These are phyloP conservation scores for Corynespora cassiicola DNA, from an alignment of 2,329 filamentous ascomycete genomes.

Conservation along the genomic window DNA sequence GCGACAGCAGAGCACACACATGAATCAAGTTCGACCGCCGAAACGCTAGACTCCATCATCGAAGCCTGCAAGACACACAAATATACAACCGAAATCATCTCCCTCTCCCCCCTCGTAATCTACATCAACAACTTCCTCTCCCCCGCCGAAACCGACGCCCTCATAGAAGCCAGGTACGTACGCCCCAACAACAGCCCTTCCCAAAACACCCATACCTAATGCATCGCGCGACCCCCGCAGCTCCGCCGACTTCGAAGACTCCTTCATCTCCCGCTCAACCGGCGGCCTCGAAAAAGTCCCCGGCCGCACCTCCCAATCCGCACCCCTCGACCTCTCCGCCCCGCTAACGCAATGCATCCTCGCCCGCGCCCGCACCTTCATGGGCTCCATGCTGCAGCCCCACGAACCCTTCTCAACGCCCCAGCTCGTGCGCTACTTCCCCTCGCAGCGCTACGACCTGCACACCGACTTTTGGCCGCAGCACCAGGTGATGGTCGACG, in stretches of 20 bases:
- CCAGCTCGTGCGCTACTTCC: conserved; percentile 32
- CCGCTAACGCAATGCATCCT: conserved; percentile 32
- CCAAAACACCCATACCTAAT: conserved; percentile 4
- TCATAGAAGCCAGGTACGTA: conserved; percentile 24
- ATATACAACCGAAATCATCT: conserved; percentile 35
- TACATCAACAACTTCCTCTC: conserved; percentile 39
- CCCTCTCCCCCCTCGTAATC: conserved; percentile 29
- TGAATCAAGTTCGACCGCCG: background rate
- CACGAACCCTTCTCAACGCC: conserved; percentile 28
- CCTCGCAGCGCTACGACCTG: conserved; percentile 28
- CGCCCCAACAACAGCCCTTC: background rate
- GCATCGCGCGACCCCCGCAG: conserved; percentile 9
- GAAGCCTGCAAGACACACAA: conserved; percentile 22
- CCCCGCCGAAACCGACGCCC: conserved; percentile 22
- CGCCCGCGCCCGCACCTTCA: conserved; percentile 27
- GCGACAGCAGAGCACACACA: background rate
- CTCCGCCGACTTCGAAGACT: conserved; percentile 23
- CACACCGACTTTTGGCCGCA: conserved; percentile 33
- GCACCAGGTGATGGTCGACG: conserved; percentile 26
- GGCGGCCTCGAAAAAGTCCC: conserved; percentile 20
- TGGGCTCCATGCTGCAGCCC: conserved; percentile 27
- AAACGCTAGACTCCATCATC: conserved; percentile 5
- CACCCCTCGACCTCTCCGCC: conserved; percentile 20
- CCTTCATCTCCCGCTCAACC: conserved; percentile 24
- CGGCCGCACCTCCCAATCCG: conserved; percentile 31